These are phyloP conservation scores for Coniochaeta prunicola DNA, from an alignment of 2,329 filamentous ascomycete species.

Conservation along the genomic window DNA sequence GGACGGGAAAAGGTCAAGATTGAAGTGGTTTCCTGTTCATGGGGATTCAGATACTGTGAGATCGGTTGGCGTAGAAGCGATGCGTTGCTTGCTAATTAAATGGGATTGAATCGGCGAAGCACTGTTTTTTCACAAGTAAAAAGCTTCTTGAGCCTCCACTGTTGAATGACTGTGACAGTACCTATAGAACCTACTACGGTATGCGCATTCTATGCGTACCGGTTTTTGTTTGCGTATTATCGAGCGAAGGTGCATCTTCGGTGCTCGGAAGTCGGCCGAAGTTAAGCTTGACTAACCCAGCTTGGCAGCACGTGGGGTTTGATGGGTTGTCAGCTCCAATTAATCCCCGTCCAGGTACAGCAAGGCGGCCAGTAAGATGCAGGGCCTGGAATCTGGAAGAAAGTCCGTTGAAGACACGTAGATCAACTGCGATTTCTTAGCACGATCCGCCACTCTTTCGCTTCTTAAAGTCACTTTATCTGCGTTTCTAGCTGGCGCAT, in stretches of 20 bases:
- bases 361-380: neutral
- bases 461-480: neutral
- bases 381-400: neutral
- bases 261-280: neutral
- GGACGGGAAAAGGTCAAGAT: neutral
- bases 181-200: no score
- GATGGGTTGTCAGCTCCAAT: neutral
- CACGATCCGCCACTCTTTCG: slow-evolving; percentile 1
- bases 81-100: no score
- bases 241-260: neutral
- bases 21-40: neutral
- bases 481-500: neutral
- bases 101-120: no score
- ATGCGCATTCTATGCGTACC: no score
- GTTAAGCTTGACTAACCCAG: neutral
- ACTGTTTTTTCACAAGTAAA: no score
- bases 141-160: no score
- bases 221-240: no score
- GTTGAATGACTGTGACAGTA: no score
- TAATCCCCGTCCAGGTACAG: neutral
- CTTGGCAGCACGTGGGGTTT: neutral
- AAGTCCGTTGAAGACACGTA: slow-evolving; percentile 2
- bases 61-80: no score
- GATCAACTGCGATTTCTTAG: slow-evolving; percentile 1
- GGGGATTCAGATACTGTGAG: no score